Conservation (phyloP, 192 early-diverging fungal species). For the Coemansia sp. region DNA sequence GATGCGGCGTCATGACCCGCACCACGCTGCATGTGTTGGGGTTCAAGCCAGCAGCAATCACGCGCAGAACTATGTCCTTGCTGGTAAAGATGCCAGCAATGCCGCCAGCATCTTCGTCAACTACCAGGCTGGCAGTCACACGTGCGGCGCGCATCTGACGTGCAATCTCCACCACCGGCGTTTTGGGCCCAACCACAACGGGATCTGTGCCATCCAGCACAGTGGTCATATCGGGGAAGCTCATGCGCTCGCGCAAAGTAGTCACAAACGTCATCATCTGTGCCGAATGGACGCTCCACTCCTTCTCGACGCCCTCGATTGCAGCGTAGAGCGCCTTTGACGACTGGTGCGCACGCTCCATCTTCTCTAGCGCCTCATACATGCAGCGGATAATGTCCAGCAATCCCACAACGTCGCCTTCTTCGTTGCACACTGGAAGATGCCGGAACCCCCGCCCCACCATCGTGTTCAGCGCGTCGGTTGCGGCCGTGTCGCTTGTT, state of each 20-base stretch:
- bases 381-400: slow-evolving; percentile 85
- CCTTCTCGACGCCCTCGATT: slow-evolving; percentile 75
- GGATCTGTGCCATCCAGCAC: slow-evolving; percentile 71
- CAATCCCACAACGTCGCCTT: slow-evolving; percentile 79
- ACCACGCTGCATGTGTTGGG: slow-evolving; percentile 89
- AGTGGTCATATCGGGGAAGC: slow-evolving; percentile 84
- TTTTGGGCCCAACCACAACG: slow-evolving; percentile 61
- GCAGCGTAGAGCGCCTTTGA: slow-evolving; percentile 79
- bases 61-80: slow-evolving; percentile 84
- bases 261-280: slow-evolving; percentile 72
- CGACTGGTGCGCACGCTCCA: slow-evolving; percentile 80
- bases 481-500: slow-evolving; percentile 73
- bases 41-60: slow-evolving; percentile 83
- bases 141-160: slow-evolving; percentile 69
- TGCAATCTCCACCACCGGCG: slow-evolving; percentile 71
- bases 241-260: slow-evolving; percentile 77
- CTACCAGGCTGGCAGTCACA: slow-evolving; percentile 74
- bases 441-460: slow-evolving; percentile 80
- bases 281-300: slow-evolving; percentile 69
- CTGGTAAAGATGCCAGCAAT: slow-evolving; percentile 92
- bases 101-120: slow-evolving; percentile 59
- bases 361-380: slow-evolving; percentile 80
- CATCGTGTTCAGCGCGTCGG: slow-evolving; percentile 80
- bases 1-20: slow-evolving; percentile 95
- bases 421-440: slow-evolving; percentile 82